A percentile compares a stretch with the other conserved stretches of the same genome.
phyloP scores from a whole-genome alignment of 1,284 basidiomycete species.

The Fomitiporia mediterranea region DNA sequence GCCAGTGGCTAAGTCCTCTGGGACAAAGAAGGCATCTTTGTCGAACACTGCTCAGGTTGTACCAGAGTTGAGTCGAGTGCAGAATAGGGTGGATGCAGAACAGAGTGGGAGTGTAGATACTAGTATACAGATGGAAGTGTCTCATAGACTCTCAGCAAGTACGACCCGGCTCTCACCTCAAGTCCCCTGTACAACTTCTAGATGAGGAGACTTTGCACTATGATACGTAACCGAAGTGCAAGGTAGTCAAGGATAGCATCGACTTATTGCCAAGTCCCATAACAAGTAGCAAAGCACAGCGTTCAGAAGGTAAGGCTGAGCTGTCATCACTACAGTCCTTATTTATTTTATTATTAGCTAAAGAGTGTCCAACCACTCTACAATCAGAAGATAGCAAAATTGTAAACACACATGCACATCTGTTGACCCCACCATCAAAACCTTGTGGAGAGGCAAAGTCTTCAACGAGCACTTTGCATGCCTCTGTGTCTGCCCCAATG shows the following conservation, averaged over 20 bases:
- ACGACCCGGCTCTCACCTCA: too few species aligned
- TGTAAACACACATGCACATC: slow-evolving; percentile 24
- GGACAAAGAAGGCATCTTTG: too few species aligned
- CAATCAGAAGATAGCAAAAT: slow-evolving; percentile 52
- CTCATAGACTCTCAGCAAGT: background rate
- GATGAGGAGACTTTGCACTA: background rate
- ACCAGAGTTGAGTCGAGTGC: background rate
- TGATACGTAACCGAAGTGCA: background rate
- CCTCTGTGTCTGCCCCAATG: background rate
- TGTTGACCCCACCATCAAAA: background rate
- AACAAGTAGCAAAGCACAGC: slow-evolving; percentile 9
- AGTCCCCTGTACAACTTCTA: background rate
- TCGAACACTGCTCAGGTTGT: background rate
- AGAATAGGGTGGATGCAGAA: background rate
- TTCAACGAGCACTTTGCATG: background rate
- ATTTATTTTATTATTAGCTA: too few species aligned
- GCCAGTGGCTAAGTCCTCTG: too few species aligned
- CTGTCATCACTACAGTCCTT: slow-evolving; percentile 8
- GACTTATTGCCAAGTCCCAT: slow-evolving; percentile 1
- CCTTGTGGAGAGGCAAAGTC: background rate
- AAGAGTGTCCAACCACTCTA: background rate
- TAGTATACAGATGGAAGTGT: background rate
- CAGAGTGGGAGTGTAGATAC: background rate
- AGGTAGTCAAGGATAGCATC: slow-evolving; percentile 2
- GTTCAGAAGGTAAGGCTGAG: slow-evolving; percentile 5